Evolutionary conservation across 768 basidiomycete genomes (phyloP).

Genomic region (Pholiota molesta): DNA sequence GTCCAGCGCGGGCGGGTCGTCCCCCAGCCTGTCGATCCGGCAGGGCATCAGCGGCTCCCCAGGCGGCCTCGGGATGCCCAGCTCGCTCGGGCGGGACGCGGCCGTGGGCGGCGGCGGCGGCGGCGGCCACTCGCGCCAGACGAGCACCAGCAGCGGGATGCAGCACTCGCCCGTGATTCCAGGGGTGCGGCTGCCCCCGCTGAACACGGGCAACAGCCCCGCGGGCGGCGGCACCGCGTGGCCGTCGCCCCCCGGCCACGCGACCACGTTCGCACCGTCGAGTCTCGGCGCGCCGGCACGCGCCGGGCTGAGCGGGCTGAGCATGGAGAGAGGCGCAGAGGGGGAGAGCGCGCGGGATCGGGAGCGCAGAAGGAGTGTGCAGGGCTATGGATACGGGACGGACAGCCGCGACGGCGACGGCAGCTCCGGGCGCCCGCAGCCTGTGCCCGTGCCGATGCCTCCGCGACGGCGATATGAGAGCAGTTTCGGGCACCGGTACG

Average conservation of each 20-base stretch:
- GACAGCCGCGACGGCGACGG: conserved; percentile 14
- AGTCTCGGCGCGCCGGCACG: conserved; percentile 29
- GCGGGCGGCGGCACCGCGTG: neutral
- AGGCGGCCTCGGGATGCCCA: conserved; percentile 10
- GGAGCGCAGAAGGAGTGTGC: conserved; percentile 19
- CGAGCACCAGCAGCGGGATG: conserved; percentile 10
- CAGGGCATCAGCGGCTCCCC: conserved; percentile 20
- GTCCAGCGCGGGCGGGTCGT: conserved; percentile 33
- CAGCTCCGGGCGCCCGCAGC: conserved; percentile 10
- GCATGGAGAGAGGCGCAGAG: conserved; percentile 1
- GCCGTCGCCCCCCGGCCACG: conserved; percentile 21
- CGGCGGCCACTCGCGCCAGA: conserved; percentile 4
- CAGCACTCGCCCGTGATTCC: conserved; percentile 6
- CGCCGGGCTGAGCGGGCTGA: conserved; percentile 19
- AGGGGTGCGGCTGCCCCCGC: conserved; percentile 27
- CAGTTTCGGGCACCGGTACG: conserved; percentile 76
- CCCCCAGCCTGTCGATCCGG: conserved; percentile 36
- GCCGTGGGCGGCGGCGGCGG: neutral
- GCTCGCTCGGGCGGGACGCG: conserved; percentile 4
- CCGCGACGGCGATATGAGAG: conserved; percentile 72
- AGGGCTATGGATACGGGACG: conserved; percentile 8
- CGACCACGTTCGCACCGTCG: conserved; percentile 26
- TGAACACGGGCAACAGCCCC: conserved; percentile 29
- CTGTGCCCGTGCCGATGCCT: conserved; percentile 27
- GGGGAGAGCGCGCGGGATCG: conserved; percentile 18